These are phyloP conservation scores for Vanrija humicola DNA, from an alignment of 1,284 basidiomycete genomes.

Conservation along the genomic window DNA sequence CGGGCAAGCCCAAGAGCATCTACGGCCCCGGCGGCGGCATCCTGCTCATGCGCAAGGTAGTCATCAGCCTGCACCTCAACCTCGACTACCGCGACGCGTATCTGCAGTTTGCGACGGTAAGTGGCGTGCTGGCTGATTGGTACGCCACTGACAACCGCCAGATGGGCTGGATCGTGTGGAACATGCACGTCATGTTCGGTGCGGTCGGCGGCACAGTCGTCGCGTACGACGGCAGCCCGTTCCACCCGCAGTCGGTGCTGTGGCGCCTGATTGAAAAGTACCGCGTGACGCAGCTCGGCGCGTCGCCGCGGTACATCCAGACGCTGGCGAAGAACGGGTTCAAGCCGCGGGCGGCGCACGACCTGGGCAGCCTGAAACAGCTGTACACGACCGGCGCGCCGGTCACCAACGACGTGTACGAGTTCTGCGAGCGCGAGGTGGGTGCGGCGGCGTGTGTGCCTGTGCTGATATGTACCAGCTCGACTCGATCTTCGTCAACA, in stretches of 20 bases:
- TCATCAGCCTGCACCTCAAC: constrained; percentile 13
- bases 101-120: constrained; percentile 32
- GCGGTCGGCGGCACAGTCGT: constrained; percentile 31
- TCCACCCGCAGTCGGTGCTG: constrained; percentile 33
- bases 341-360: constrained; percentile 15
- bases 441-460: neutral
- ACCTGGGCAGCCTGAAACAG: constrained; percentile 27
- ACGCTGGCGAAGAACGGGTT: constrained; percentile 15
- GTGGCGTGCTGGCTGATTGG: too few species aligned
- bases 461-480: neutral
- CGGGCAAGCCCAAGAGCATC: constrained; percentile 48
- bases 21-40: constrained; percentile 32
- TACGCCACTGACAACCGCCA: too few species aligned
- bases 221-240: constrained; percentile 40
- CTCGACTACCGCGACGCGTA: constrained; percentile 27
- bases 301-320: constrained; percentile 33
- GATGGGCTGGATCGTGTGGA: constrained; percentile 43
- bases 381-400: constrained; percentile 39
- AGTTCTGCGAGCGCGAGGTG: constrained; percentile 15
- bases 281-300: constrained; percentile 33
- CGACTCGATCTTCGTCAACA: constrained; percentile 31
- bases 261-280: constrained; percentile 31
- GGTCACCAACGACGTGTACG: constrained; percentile 29
- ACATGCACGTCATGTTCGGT: constrained; percentile 29
- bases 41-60: constrained; percentile 21